These are phyloP conservation scores for Paraconiothyrium brasiliense DNA, from an alignment of 2,329 filamentous ascomycete species.

Conservation along the genomic window DNA sequence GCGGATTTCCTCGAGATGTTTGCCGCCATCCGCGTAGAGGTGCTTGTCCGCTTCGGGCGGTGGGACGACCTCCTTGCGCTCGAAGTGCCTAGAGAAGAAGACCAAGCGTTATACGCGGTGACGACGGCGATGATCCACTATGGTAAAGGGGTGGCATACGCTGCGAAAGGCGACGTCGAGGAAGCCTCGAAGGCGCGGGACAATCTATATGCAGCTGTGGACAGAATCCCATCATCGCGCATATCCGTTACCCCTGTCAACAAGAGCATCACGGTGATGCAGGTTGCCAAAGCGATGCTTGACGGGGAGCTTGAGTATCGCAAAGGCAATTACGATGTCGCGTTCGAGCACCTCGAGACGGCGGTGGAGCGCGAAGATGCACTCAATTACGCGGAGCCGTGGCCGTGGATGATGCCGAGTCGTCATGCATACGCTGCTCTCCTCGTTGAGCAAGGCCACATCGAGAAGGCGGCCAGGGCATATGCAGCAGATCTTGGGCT, in stretches of 20 bases:
- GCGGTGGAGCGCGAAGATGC: conserved; percentile 69
- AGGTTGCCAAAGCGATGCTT: conserved; percentile 70
- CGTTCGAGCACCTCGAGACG: conserved; percentile 67
- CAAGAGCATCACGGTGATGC: conserved; percentile 69
- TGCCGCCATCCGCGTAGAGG: conserved; percentile 72
- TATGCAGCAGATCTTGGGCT: conserved; percentile 55
- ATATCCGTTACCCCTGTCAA: conserved; percentile 73
- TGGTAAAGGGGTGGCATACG: conserved; percentile 72
- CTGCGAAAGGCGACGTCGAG: conserved; percentile 64
- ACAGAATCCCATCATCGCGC: conserved; percentile 65
- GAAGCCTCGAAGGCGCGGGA: conserved; percentile 64
- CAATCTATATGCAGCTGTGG: conserved; percentile 62
- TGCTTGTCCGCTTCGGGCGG: conserved; percentile 75
- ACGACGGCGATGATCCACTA: conserved; percentile 76
- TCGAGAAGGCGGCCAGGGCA: conserved; percentile 49
- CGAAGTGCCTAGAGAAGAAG: conserved; percentile 64
- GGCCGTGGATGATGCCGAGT: conserved; percentile 82
- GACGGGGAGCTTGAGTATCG: conserved; percentile 79
- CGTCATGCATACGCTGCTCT: conserved; percentile 76
- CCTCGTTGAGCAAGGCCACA: conserved; percentile 70
- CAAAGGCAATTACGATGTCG: conserved; percentile 63
- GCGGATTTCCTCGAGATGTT: conserved; percentile 82
- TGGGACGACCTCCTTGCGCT: conserved; percentile 73
- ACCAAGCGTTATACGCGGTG: conserved; percentile 68
- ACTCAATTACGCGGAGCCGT: conserved; percentile 77